Percentiles rank a stretch among this genome's conserved stretches.
These are phyloP conservation scores for Nemophila menziesii DNA, from an alignment of 257 asterid species.

Conservation along the genomic window DNA sequence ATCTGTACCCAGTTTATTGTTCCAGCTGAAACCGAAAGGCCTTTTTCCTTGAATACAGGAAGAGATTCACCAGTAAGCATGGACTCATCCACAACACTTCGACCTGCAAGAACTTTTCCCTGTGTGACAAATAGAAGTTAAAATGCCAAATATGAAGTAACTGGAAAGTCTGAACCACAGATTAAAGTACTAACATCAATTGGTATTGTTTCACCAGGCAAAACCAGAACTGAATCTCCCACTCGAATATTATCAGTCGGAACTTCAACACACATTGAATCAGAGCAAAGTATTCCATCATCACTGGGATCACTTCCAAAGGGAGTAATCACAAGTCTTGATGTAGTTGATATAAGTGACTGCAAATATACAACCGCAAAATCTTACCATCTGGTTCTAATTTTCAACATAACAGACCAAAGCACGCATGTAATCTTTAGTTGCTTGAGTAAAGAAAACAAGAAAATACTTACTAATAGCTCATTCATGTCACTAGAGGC, in stretches of 20 bases:
- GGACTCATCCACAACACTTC: slow-evolving; percentile 98
- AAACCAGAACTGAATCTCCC: slow-evolving; percentile 77
- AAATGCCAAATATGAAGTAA: slow-evolving; percentile 8
- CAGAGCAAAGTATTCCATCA: slow-evolving; percentile 55
- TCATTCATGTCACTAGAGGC: slow-evolving; percentile 99
- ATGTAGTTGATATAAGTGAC: slow-evolving; percentile 87
- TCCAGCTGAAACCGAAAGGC: slow-evolving; percentile 77
- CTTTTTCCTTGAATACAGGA: slow-evolving; percentile 86
- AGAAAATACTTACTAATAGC: slow-evolving; percentile 64
- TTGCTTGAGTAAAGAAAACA: not conserved
- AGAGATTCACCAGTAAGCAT: slow-evolving; percentile 99
- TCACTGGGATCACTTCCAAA: slow-evolving; percentile 49
- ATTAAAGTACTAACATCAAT: slow-evolving; percentile 64
- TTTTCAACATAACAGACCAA: not conserved
- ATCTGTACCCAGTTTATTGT: slow-evolving; percentile 92
- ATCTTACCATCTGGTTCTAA: slow-evolving; percentile 1
- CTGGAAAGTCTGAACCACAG: too few relatives aligned
- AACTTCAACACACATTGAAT: slow-evolving; percentile 81
- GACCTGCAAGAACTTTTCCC: slow-evolving; percentile 89
- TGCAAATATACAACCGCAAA: slow-evolving; percentile 32
- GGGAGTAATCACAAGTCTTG: slow-evolving; percentile 78
- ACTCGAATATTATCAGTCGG: slow-evolving; percentile 86
- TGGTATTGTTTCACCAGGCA: slow-evolving; percentile 96
- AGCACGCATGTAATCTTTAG: not conserved
- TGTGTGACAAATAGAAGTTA: slow-evolving; percentile 25